phyloP scores from a whole-genome alignment of 2,329 filamentous ascomycete genomes.

The Epichloe gansuensis region DNA sequence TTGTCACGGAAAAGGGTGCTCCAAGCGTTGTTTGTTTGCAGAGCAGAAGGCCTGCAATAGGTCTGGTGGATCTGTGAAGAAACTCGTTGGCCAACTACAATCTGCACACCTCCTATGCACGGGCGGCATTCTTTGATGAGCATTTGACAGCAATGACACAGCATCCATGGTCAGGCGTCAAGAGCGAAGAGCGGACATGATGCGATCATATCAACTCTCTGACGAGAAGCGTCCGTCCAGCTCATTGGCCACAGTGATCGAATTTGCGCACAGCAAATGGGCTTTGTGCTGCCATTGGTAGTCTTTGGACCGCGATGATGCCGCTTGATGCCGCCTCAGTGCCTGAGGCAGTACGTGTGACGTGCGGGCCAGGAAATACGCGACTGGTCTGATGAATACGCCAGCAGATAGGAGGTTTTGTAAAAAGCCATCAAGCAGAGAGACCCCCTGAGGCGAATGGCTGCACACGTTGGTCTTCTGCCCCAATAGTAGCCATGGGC shows the following conservation, averaged over 20 bases:
- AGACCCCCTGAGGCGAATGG: not conserved
- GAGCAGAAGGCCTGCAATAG: too few species aligned
- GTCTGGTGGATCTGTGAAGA: too few species aligned
- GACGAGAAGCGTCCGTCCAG: not conserved
- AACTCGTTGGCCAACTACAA: too few species aligned
- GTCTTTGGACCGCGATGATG: constrained; percentile 5
- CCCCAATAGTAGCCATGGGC: not conserved
- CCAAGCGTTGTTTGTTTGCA: too few species aligned
- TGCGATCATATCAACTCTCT: not conserved
- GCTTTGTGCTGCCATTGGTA: constrained; percentile 5
- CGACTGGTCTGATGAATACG: constrained; percentile 15
- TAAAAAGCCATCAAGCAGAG: constrained; percentile 1
- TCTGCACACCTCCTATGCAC: too few species aligned
- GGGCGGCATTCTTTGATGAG: not conserved
- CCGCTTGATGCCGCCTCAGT: not conserved
- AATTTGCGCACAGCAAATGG: not conserved
- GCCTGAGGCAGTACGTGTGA: constrained; percentile 19
- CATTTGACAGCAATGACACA: not conserved
- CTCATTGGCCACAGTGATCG: constrained; percentile 2
- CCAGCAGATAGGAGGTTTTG: constrained; percentile 1
- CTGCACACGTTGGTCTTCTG: not conserved
- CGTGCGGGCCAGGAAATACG: constrained; percentile 14
- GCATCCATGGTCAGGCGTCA: not conserved
- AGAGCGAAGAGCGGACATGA: not conserved
- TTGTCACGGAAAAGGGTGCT: too few species aligned